Conservation (phyloP, 2,329 filamentous ascomycete genomes). For the Colletotrichum sp. region DNA sequence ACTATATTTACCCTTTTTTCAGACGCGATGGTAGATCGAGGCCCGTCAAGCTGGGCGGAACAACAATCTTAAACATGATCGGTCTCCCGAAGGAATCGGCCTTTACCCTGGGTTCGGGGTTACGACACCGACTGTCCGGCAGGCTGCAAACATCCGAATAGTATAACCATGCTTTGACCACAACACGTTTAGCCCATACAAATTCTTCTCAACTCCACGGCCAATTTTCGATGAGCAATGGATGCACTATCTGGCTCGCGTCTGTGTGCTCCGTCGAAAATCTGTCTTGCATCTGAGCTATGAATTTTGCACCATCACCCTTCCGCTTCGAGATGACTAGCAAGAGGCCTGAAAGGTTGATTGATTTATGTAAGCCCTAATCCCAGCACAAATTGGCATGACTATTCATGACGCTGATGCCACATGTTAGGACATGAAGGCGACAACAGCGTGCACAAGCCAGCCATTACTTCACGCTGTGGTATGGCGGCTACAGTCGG, state of each 20-base stretch:
- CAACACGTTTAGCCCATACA: accelerated
- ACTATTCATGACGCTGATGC: not conserved
- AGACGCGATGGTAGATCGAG: not conserved
- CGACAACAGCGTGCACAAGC: not conserved
- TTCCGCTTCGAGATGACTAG: not conserved
- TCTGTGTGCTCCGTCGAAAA: too few relatives aligned
- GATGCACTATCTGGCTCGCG: too few relatives aligned
- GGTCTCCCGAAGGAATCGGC: not conserved
- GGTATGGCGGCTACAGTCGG: too few relatives aligned
- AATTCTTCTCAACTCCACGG: accelerated
- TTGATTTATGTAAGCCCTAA: not conserved
- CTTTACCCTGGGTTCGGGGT: not conserved
- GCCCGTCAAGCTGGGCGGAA: not conserved
- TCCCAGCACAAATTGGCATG: not conserved
- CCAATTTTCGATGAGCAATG: not conserved
- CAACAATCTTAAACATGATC: not conserved
- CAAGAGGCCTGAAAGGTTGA: accelerated
- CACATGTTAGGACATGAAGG: not conserved
- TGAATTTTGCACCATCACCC: not conserved
- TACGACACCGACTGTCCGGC: not conserved
- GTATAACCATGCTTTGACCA: not conserved
- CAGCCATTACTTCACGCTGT: not conserved
- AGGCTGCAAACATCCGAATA: not conserved
- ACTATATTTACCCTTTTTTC: not conserved
- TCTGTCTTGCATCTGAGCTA: not conserved